A percentile compares a stretch with the other conserved stretches of the same genome.
Evolutionary conservation across 495 filamentous ascomycete genomes (phyloP).

Genomic region (Xylaria cubensis): DNA sequence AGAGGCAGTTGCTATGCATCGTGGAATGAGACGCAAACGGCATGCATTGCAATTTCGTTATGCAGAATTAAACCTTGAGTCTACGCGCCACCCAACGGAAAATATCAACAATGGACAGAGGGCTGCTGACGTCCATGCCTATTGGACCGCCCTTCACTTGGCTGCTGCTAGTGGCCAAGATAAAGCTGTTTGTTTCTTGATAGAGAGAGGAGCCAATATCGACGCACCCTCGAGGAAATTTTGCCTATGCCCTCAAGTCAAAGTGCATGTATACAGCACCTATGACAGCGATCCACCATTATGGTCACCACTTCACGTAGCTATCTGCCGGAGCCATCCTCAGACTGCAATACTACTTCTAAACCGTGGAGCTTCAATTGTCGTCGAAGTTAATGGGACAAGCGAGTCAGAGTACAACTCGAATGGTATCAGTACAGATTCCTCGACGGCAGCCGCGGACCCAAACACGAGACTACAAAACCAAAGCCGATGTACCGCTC

Average conservation of each 20-base stretch:
- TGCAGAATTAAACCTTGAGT: no score
- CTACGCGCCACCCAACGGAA: no score
- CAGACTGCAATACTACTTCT: neutral
- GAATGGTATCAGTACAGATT: no score
- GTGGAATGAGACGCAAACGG: neutral
- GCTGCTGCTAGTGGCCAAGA: neutral
- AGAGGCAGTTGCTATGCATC: neutral
- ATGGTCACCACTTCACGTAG: neutral
- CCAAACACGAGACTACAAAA: neutral
- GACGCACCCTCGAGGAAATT: neutral
- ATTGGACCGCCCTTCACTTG: neutral
- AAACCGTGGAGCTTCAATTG: neutral
- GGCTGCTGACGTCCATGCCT: neutral
- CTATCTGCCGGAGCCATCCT: neutral
- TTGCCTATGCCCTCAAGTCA: neutral
- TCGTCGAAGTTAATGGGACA: neutral
- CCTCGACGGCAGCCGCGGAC: no score
- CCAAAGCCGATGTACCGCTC: neutral
- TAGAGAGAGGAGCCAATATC: neutral
- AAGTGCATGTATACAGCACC: neutral
- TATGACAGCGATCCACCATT: neutral
- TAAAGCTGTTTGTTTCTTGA: neutral
- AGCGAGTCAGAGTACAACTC: no score
- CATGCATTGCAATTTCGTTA: no score
- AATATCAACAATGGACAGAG: neutral